Evolutionary conservation across 2,329 filamentous ascomycete genomes (phyloP), one percentile per base, ranked within the genome.

Genomic region (Ciborinia camelliae): DNA sequence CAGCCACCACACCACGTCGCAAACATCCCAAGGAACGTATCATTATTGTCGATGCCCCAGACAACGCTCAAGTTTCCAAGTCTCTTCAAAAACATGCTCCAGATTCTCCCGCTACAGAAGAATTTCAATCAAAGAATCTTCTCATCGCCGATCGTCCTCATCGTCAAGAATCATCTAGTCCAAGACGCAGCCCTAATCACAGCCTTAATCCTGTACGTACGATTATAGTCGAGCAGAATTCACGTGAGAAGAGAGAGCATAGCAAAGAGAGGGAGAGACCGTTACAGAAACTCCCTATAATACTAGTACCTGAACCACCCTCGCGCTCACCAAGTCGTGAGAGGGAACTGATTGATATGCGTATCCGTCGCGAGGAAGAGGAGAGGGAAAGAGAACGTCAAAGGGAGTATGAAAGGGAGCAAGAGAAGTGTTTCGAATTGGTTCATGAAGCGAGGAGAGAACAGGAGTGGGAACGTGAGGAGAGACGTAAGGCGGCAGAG

Each of bases 11-110:
- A 65, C 67, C 70, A 65, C 69, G 64, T 43, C 68, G 72, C 28
- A 66, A 69, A 45, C 70, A 76, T 51, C 75, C 75, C 65, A 75
- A 76, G 58, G 80, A 83, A 67, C 79, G 80, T 64, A 75, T 79
- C 62, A 69, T 80, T 63, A 75, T 83, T 64, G 76, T 80, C 60
- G 78, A 82, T 66, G 76, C 75, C 68, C 79, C 80, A 3, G 77
- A 80, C 15, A 79, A 78, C 10, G 78, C 81, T 43, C 77, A 78
- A 20, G 62, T 15, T 20, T 50, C 43, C 64, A 81, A 80, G 35
- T 79, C 81, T 32, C 80, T 81, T n/a, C 79, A 77, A 67, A 71
- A 73, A 41, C 79, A 76, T 70, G 69, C 67, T 62, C 73, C 80
- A 6, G 76, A 76, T 69, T 81, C 79, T 1, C 70, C 73, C 12